A percentile compares a stretch with the other conserved stretches of the same genome.
Evolutionary conservation across 1,139 yeast species (phyloP).

Genomic region (Taiozyma onychis): DNA sequence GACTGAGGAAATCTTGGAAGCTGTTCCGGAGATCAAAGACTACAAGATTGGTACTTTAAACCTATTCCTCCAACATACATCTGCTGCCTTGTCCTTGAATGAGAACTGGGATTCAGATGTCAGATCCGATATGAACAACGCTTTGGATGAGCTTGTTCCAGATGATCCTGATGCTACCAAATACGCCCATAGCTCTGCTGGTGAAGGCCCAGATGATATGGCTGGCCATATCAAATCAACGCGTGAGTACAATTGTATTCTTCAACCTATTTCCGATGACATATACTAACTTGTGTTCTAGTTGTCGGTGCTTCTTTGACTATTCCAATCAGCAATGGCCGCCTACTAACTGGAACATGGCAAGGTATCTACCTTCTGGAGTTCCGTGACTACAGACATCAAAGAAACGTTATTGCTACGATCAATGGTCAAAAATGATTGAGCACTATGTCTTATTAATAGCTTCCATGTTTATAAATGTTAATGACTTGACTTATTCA

Average conservation of each 20-base stretch:
- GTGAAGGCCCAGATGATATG: slow-evolving; percentile 82
- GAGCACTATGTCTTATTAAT: not conserved
- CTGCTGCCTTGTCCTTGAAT: slow-evolving; percentile 70
- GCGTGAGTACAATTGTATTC: slow-evolving; percentile 14
- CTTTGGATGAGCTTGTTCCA: slow-evolving; percentile 63
- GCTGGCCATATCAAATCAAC: slow-evolving; percentile 72
- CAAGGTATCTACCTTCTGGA: slow-evolving; percentile 77
- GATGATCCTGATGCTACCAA: slow-evolving; percentile 41
- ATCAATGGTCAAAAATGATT: slow-evolving; percentile 45
- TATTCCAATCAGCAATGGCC: slow-evolving; percentile 66
- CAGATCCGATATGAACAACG: slow-evolving; percentile 57
- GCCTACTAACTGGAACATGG: slow-evolving; percentile 74
- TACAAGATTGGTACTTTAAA: slow-evolving; percentile 61
- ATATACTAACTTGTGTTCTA: slow-evolving; percentile 6
- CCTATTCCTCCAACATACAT: slow-evolving; percentile 70
- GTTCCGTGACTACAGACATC: slow-evolving; percentile 58
- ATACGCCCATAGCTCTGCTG: slow-evolving; percentile 49
- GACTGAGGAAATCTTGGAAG: slow-evolving; percentile 53
- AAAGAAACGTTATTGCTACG: slow-evolving; percentile 66
- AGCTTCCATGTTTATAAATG: not conserved
- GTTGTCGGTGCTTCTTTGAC: slow-evolving; percentile 60
- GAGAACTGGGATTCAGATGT: slow-evolving; percentile 83
- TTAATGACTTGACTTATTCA: not conserved
- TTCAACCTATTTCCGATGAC: not conserved
- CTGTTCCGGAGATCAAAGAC: slow-evolving; percentile 54